A percentile compares a stretch with the other conserved stretches of the same genome.
phyloP scores from a whole-genome alignment of 345 rosid genomes.

The Hibiscus mutabilis region DNA sequence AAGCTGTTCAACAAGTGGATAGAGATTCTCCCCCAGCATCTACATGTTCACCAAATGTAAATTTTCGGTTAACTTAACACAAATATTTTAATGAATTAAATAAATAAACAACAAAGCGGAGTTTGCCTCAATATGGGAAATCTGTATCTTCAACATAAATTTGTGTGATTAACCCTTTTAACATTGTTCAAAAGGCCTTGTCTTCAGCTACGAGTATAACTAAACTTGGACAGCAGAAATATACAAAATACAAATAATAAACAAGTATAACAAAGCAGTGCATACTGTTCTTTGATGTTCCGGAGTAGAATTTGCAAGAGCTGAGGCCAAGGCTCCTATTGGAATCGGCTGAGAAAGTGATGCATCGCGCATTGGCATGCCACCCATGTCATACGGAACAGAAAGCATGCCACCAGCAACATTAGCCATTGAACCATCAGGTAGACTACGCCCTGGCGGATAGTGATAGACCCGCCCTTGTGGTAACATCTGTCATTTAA shows the following conservation, averaged over 20 bases:
- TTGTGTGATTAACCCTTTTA: not conserved
- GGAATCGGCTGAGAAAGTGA: slow-evolving; percentile 57
- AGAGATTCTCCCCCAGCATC: slow-evolving; percentile 93
- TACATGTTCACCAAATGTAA: slow-evolving; percentile 15
- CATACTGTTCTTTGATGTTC: slow-evolving; percentile 88
- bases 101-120: too few relatives aligned
- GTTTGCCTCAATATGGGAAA: not conserved
- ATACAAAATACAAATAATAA: not conserved
- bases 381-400: slow-evolving; percentile 49
- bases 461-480: slow-evolving; percentile 61
- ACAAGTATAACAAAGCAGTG: not conserved
- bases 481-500: slow-evolving; percentile 41
- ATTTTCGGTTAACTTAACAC: not conserved
- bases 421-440: slow-evolving; percentile 43
- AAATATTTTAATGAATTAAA: not conserved
- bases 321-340: slow-evolving; percentile 69
- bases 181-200: not conserved
- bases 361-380: slow-evolving; percentile 48
- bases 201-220: not conserved
- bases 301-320: slow-evolving; percentile 77
- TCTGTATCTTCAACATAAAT: too few relatives aligned
- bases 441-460: slow-evolving; percentile 53
- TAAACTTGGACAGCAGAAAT: not conserved
- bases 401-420: slow-evolving; percentile 52
- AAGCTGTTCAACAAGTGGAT: slow-evolving; percentile 83